Conservation (phyloP, 108 stramenopile genomes). For the Cylindrotheca fusiformis region DNA sequence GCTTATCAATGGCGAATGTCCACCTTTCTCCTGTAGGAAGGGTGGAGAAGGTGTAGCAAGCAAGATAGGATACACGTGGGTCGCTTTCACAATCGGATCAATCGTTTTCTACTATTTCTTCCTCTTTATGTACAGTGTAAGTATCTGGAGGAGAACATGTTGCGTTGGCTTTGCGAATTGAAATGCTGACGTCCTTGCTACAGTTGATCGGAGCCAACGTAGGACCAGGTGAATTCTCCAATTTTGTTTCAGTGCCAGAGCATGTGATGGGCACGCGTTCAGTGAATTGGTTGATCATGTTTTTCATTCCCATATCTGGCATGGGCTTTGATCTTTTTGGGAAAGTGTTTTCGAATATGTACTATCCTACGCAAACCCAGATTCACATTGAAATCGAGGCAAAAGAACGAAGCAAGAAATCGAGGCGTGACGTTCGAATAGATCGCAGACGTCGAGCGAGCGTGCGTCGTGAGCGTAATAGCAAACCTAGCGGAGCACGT, state of each 20-base stretch:
- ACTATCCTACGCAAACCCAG: conserved; percentile 84
- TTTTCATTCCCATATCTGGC: conserved; percentile 58
- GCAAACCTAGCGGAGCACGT: no score
- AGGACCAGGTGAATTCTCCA: conserved; percentile 49
- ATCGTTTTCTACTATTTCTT: conserved; percentile 65
- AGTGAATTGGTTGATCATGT: conserved; percentile 62
- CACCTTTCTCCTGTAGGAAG: conserved; percentile 55
- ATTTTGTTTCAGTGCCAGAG: conserved; percentile 48
- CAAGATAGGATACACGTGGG: conserved; percentile 74
- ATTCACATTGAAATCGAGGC: conserved; percentile 77
- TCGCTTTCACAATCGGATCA: conserved; percentile 58
- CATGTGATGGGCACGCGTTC: conserved; percentile 65
- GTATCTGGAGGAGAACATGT: no score
- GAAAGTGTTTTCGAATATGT: conserved; percentile 80
- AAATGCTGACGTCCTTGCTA: not conserved
- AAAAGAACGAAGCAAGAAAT: conserved; percentile 19
- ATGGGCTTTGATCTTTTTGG: conserved; percentile 72
- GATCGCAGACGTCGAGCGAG: no score
- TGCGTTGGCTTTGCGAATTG: conserved; percentile 3
- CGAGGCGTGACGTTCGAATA: no score
- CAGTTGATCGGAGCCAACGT: conserved; percentile 29
- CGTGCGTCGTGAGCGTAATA: no score
- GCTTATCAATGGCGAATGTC: conserved; percentile 67
- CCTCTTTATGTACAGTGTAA: conserved; percentile 55
- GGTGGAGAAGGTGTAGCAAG: conserved; percentile 59